Evolutionary conservation across 2,329 filamentous ascomycete species (phyloP), one percentile per base, ranked within the genome.

Genomic region (Fusarium buxicola): DNA sequence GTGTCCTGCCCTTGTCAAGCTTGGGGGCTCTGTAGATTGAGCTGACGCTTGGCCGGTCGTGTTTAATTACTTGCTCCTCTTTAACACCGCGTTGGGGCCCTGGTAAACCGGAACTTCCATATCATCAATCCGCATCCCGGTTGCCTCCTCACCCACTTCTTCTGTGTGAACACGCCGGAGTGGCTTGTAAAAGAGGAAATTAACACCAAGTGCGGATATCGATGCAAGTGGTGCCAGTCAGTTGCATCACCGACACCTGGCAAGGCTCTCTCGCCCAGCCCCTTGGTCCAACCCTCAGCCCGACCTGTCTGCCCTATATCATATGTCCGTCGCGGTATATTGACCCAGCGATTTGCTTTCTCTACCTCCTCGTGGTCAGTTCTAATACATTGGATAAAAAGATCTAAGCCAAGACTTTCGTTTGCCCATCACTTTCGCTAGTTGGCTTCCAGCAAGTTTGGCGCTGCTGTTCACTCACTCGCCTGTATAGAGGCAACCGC

Each of bases 211-310:
- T 64, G 40, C 35, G 46, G 54, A 46, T 48, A 41, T 59, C 15
- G 39, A 38, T 54, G 60, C 56, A 53, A 52, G 47, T 65, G 47
- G 46, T 59, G 45, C 58, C 41, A 55, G 44, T 45, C 38, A 25
- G 50, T 45, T 36, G 30, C 41, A 39, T 55, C 44, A 32, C 47
- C 48, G 43, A 46, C 40, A 65, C 44, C 58, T 60, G 44, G 58
- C 68, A 64, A 60, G 69, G 65, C 63, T 57, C 49, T 56, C 56
- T 61, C 31, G 43, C 69, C 70, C 63, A 69, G 66, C 66, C 65
- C 63, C 69, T 48, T 31, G 49, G 48, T 57, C 45, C 49, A 45
- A 28, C 49, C 34, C 18, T 55, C 62, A 67, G 43, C 48, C 46
- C 52, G 38, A 43, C 46, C 32, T 24, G 25, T 32, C 34, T 35